A percentile compares a stretch with the other conserved stretches of the same genome.
Conservation (phyloP, 2,329 filamentous ascomycete genomes). For the Pseudocercospora pini-densiflorae region DNA sequence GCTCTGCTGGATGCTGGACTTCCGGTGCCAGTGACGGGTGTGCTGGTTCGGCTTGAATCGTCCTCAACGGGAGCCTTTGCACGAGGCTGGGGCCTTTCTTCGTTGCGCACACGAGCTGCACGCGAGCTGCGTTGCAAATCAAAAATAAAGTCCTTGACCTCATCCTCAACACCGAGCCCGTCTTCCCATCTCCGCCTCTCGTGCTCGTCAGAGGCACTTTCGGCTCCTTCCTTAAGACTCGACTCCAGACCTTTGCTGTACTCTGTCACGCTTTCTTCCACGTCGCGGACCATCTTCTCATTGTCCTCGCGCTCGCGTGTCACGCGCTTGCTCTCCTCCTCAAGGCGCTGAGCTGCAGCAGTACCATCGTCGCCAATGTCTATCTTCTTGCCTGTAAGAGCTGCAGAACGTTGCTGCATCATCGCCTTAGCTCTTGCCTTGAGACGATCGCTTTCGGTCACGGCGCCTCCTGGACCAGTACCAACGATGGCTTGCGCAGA, state of each 20-base stretch:
- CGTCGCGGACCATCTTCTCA: constrained; percentile 94
- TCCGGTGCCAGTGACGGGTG: constrained; percentile 35
- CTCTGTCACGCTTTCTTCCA: constrained; percentile 92
- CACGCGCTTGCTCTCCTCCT: constrained; percentile 82
- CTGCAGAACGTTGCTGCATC: constrained; percentile 97
- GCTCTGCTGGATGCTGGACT: constrained; percentile 35
- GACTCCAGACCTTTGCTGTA: constrained; percentile 86
- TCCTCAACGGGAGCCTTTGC: constrained; percentile 30
- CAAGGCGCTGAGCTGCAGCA: constrained; percentile 80
- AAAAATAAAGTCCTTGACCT: constrained; percentile 97
- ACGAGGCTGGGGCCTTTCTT: constrained; percentile 49
- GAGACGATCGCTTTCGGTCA: constrained; percentile 92
- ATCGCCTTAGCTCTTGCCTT: constrained; percentile 96
- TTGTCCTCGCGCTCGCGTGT: constrained; percentile 89
- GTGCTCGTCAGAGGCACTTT: constrained; percentile 79
- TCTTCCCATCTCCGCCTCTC: constrained; percentile 96
- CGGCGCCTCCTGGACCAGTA: constrained; percentile 84
- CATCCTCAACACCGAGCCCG: constrained; percentile 92
- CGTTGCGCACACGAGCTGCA: constrained; percentile 69
- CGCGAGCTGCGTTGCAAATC: constrained; percentile 88
- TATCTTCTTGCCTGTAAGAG: constrained; percentile 78
- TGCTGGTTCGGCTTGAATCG: constrained; percentile 36
- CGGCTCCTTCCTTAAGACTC: constrained; percentile 78
- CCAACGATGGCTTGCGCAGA: constrained; percentile 83
- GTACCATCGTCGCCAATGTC: constrained; percentile 71